These are phyloP conservation scores for Jatropha podagrica DNA, from an alignment of 441 rosid species.

Conservation along the genomic window DNA sequence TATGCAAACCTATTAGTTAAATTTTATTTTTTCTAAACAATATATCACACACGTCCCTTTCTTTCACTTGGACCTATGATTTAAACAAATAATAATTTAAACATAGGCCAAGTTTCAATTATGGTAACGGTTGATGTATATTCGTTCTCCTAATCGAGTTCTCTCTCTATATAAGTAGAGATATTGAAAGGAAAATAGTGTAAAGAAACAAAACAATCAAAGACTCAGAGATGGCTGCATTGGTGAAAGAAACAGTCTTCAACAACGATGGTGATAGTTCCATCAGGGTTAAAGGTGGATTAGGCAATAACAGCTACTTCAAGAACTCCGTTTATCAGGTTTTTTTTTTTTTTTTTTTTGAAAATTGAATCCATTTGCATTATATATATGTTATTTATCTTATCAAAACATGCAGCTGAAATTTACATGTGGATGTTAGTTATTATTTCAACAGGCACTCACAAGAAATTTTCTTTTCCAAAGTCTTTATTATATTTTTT, in stretches of 20 bases:
- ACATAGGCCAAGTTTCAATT: neutral
- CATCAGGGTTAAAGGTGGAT: conserved; percentile 9
- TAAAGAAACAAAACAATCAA: neutral
- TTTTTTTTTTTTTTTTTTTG: neutral
- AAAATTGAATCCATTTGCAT: neutral
- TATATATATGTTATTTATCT: too few species aligned
- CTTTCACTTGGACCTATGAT: neutral
- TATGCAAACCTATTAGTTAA: neutral
- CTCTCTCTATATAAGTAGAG: neutral
- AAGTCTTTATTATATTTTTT: too few species aligned
- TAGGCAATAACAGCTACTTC: conserved; percentile 16
- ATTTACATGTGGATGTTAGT: too few species aligned
- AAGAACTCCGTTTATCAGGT: conserved; percentile 16
- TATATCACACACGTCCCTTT: neutral
- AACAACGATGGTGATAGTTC: neutral
- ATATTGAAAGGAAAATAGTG: neutral
- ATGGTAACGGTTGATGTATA: neutral
- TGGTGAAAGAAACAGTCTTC: conserved; percentile 12
- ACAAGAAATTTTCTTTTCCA: too few species aligned
- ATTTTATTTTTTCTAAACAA: neutral
- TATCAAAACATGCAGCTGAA: too few species aligned
- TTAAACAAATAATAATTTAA: neutral
- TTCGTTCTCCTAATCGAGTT: neutral
- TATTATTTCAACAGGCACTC: too few species aligned
- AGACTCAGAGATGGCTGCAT: conserved; percentile 4